phyloP scores from a whole-genome alignment of 2,329 filamentous ascomycete genomes.

The Beauveria medogensis region DNA sequence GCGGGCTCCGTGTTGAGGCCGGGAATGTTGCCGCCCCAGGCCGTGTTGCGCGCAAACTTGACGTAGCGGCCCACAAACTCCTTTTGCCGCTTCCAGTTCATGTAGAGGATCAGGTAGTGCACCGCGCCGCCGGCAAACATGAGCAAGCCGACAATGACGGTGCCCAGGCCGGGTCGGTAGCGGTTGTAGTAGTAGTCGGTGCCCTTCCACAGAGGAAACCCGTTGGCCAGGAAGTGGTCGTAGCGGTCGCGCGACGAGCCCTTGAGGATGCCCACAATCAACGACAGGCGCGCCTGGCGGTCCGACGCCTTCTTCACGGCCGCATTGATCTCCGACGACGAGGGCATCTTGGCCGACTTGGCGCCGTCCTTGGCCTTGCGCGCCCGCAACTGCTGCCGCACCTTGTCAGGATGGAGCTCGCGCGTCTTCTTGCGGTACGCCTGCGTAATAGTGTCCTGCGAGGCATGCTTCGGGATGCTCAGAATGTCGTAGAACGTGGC shows the following conservation, averaged over 20 bases:
- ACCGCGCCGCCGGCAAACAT: conserved; percentile 73
- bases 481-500: conserved; percentile 94
- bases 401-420: conserved; percentile 89
- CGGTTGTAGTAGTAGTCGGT: conserved; percentile 97
- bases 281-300: conserved; percentile 73
- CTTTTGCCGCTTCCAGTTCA: conserved; percentile 81
- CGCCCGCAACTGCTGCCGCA: conserved; percentile 71
- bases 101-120: conserved; percentile 78
- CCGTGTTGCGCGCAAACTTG: conserved; percentile 75
- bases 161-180: conserved; percentile 82
- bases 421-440: conserved; percentile 85
- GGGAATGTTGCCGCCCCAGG: conserved; percentile 84
- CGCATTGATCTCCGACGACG: conserved; percentile 65
- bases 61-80: conserved; percentile 92
- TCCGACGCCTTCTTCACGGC: conserved; percentile 76
- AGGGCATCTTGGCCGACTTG: conserved; percentile 62
- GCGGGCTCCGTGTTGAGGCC: conserved; percentile 46
- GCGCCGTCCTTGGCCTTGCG: conserved; percentile 55
- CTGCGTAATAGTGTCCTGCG: conserved; percentile 83
- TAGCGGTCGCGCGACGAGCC: conserved; percentile 78
- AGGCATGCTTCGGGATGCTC: conserved; percentile 63
- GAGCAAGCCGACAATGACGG: conserved; percentile 75
- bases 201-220: conserved; percentile 93
- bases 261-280: conserved; percentile 79
- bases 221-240: conserved; percentile 86